phyloP scores from a whole-genome alignment of 139 green algal species.

The Haematococcus lacustris region DNA sequence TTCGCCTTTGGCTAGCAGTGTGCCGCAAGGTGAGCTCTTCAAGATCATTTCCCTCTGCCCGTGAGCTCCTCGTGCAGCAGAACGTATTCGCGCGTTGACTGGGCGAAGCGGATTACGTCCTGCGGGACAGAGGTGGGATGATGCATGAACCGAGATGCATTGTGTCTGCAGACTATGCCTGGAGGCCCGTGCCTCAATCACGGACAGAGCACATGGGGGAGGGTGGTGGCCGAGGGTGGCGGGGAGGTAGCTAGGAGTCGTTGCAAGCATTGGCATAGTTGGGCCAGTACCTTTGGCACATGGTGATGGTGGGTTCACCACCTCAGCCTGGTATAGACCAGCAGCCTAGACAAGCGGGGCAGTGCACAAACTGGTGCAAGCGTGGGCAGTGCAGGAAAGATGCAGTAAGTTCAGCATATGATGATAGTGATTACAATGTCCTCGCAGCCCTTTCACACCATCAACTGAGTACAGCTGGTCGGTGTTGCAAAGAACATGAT shows the following conservation, averaged over 20 bases:
- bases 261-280: not conserved
- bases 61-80: constrained; percentile 70
- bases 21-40: too few species aligned
- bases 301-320: too few species aligned
- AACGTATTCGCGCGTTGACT: constrained; percentile 87
- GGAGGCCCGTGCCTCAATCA: too few species aligned
- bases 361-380: too few species aligned
- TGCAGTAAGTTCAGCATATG: not conserved
- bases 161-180: too few species aligned
- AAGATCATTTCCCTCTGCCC: too few species aligned
- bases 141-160: too few species aligned
- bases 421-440: not conserved
- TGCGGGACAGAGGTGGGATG: constrained; percentile 28
- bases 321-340: too few species aligned
- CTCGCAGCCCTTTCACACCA: not conserved
- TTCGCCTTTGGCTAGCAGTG: too few species aligned
- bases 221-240: not conserved
- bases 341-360: too few species aligned
- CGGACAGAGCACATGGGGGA: not conserved
- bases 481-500: not conserved
- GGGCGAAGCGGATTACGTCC: constrained; percentile 84
- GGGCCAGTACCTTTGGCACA: not conserved
- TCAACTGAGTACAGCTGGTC: not conserved
- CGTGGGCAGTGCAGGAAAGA: not conserved
- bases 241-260: not conserved